Base-by-base conservation (phyloP, 768 basidiomycete genomes). In the Naganishia randhawae region DNA sequence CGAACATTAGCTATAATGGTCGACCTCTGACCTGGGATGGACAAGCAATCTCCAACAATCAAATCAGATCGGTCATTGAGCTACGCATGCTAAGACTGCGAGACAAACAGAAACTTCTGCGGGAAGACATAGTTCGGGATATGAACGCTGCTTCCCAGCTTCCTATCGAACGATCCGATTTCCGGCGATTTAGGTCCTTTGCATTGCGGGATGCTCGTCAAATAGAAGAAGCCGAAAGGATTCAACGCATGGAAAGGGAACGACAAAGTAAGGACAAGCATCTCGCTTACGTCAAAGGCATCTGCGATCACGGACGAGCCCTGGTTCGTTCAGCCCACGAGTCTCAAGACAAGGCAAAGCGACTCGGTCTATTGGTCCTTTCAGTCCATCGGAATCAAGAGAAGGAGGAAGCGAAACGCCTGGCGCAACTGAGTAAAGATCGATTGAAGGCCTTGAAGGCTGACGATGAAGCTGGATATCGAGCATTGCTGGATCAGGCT, bases 381-480 rank as follows among this genome's bases (percentile, higher is more conserved):
- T 86, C 82, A 66, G 91, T 94, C 84, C 96, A 99, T 78, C 83
- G 83, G 17, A 86, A 88, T 71, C 92, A 93, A 1, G 96, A 99
- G 83, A 94, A 92, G 83, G 95, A 98, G 81, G 96, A 99, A 80
- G 91, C 94, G 85, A 92, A 93, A 79, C 86, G 95, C 31, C 90
- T 99, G 72, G 96, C 98, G 81, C 84, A 92, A 66, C 87, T 99
- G 51, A 88, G 90, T 52, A 98, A 98, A 83, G 96, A 98, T 80
- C 92, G 94, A 90, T 83, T 99, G 71, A 92, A 91, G 82, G 96
- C 95, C 9, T 87, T 98, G 73, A 93, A 95, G 82, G 90, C 90
- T 32, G 94, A 98, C 77, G 95, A 99, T 82, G 96, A 99, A 83
- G 96, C 97, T 81, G 94, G 92, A n/a, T 99, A 99, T 81, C 89